Evolutionary conservation across 108 stramenopile genomes (phyloP), one percentile per base, ranked within the genome.

Genomic region (Chaetoceros tenuissimus): DNA sequence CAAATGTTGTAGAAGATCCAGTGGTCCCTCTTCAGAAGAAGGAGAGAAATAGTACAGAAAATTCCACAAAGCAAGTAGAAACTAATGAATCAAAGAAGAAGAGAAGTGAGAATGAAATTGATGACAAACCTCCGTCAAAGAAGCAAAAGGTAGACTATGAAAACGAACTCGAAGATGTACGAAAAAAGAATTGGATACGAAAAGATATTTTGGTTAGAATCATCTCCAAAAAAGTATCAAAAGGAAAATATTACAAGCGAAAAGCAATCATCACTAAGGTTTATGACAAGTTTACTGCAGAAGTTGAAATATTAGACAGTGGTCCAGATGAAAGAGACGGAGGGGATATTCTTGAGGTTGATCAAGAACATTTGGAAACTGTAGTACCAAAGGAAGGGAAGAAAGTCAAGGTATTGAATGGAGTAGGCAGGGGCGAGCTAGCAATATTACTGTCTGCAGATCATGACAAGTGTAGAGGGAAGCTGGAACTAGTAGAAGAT

Each of bases 341-440:
- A 19, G 71, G 74, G 8, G 82, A 81, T 55, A 57, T 86, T 17
- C 46, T 94, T 40, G 54, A 64, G 31, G 44, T 94, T 7, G 87
- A 91, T 61, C 94, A 94, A 61, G 76, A 89, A 46, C 81, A 91
- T 68, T 75, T 94, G 58, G 89, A 92, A 64, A 94, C 94, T 0
- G 94, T 94, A 3, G 62, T 94, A 45, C 87, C 87, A 0, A 84
- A 84, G 44, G 61, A 72, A 23, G 81, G 77, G 24, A 67, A 75
- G 24, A 72, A 75, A 46, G 94, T 94, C 1, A 60, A 75, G 25
- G 80, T 94, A 23, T 31, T 94, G 3, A 81, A 77, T 63, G 94
- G 94, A 17, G 55, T 57, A 27, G 71, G 72, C 25, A 63, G 87
- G 24, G 89, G 89, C 13, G 57, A 66, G 56, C 71, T 68, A 65